A percentile compares a stretch with the other conserved stretches of the same genome.
Evolutionary conservation across 2,329 filamentous ascomycete genomes (phyloP).

Genomic region (Pezicula neosporulosa): DNA sequence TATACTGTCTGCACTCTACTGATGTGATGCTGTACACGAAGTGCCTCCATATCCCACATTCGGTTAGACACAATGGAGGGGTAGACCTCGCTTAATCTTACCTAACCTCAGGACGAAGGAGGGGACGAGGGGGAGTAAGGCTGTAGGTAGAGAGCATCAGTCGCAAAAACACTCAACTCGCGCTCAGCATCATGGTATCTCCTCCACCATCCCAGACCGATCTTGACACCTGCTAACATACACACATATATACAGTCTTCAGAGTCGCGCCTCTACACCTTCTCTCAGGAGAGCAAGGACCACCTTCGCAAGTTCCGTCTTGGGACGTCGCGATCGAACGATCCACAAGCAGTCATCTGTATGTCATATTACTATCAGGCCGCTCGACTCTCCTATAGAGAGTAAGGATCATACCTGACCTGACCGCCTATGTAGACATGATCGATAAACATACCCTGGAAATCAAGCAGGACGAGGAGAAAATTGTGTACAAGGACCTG

Average conservation of each 20-base stretch:
- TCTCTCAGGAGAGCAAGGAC: conserved; percentile 85
- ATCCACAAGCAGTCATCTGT: conserved; percentile 93
- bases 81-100: no score
- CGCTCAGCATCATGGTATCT: not conserved
- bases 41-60: no score
- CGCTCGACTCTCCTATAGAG: not conserved
- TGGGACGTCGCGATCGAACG: conserved; percentile 80
- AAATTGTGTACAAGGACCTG: conserved; percentile 75
- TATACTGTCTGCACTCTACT: no score
- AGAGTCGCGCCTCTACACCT: conserved; percentile 86
- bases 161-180: no score
- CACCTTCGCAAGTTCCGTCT: conserved; percentile 93
- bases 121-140: no score
- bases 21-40: no score
- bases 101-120: no score
- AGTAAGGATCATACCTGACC: conserved; percentile 9
- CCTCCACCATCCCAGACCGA: not conserved
- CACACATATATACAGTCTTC: conserved; percentile 44
- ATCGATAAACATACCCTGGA: conserved; percentile 91
- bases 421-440: conserved; percentile 54
- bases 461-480: conserved; percentile 78
- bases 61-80: no score
- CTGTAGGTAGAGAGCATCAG: no score
- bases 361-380: conserved; percentile 38
- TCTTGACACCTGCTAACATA: not conserved